Base-by-base conservation (phyloP, 2,329 filamentous ascomycete species). In the Plenodomus tracheiphilus region DNA sequence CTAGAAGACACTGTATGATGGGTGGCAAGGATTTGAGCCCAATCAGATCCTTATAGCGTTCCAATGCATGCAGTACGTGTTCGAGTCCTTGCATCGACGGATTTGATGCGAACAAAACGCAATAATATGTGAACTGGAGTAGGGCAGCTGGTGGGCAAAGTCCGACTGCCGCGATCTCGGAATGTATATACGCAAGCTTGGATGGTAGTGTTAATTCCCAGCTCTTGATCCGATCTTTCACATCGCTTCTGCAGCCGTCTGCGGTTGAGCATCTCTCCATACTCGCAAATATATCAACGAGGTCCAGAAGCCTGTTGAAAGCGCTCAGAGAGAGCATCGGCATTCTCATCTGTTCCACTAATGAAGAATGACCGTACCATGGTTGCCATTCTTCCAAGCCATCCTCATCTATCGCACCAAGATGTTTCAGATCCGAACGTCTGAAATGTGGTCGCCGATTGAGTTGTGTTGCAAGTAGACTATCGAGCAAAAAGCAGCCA, bases 301-400 rank as follows among this genome's bases (percentile, higher is more conserved):
- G 39, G 19, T 64, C 58, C 0, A 80, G 64, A 16, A 83, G 67
- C 21, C 73, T 71, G 51, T 83, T 83, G 61, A 82, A 81, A 5
- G 76, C 80, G 59, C 80, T 83, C 18, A 80, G 62, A 4, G 75
- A 72, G 38, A 78, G 72, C 11, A 78, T 56, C 5, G 70, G 70
- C 18, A 56, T 56, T 38, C 62, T 58, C 37, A 59, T 56, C 25
- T 54, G 52, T 32, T 56, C 51, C 32, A 47, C 46, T n/a, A 48
- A 45, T 25, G 47, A 41, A 30, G 35, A 74, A 50, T 77, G 76
- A 20, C 84, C 81, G 16, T 78, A 77, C 87, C 87, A 91, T 1
- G 85, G 83, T 56, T 87, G 84, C 87, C 87, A 90, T 71, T 90
- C 86, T 61, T 90, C 87, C 17, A 86, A 72, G 1, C 85, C 85